These are phyloP conservation scores for Phaffomyces antillensis DNA, from an alignment of 805 yeast genomes.

Conservation along the genomic window DNA sequence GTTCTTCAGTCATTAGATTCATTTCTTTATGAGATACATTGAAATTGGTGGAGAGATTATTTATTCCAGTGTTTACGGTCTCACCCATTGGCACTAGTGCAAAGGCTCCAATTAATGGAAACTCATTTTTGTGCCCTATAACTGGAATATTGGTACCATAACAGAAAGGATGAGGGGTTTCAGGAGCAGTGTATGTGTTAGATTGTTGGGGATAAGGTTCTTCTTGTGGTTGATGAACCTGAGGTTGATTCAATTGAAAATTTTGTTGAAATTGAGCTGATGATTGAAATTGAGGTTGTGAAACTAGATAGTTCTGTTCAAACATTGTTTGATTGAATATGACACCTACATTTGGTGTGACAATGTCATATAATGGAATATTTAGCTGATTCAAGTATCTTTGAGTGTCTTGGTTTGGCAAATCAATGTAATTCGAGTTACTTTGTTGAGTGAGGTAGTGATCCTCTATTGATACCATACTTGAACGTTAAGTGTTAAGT, in stretches of 20 bases:
- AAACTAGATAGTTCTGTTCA: neutral
- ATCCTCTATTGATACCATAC: constrained; percentile 8
- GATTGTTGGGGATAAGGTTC: neutral
- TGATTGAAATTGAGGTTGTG: neutral
- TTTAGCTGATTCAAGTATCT: neutral
- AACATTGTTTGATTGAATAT: neutral
- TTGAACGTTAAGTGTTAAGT: neutral
- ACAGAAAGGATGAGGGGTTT: too few relatives aligned
- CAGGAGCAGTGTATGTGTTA: neutral
- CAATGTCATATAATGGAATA: neutral
- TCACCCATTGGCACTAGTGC: too few relatives aligned
- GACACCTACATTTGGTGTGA: neutral
- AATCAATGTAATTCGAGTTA: neutral
- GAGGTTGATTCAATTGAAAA: neutral
- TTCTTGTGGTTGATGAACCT: neutral
- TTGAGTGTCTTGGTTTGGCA: neutral
- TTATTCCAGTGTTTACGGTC: too few relatives aligned
- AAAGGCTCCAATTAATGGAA: too few relatives aligned
- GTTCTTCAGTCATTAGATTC: too few relatives aligned
- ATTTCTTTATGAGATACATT: too few relatives aligned
- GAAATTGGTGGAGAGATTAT: too few relatives aligned
- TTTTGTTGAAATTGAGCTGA: neutral
- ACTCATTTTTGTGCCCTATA: too few relatives aligned
- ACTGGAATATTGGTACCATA: too few relatives aligned
- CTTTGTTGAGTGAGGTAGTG: neutral